Evolutionary conservation across 768 basidiomycete species (phyloP).

Genomic region (Myochromella boudieri): DNA sequence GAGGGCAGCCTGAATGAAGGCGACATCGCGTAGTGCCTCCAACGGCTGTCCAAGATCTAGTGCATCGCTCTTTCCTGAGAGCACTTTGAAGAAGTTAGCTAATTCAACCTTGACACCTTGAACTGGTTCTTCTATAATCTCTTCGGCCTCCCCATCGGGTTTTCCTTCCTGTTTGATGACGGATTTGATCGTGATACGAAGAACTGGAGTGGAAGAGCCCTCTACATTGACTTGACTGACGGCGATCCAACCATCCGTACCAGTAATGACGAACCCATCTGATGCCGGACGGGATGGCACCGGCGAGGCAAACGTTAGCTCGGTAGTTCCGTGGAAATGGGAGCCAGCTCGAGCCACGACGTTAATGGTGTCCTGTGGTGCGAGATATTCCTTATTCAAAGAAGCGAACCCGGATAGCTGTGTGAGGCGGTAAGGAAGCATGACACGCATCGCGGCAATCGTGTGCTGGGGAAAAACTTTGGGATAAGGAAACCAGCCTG

Average conservation of each 20-base stretch:
- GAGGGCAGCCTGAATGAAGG: conserved; percentile 76
- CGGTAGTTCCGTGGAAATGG: conserved; percentile 54
- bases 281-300: conserved; percentile 35
- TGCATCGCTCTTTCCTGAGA: conserved; percentile 49
- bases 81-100: conserved; percentile 56
- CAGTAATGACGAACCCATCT: conserved; percentile 54
- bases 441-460: conserved; percentile 58
- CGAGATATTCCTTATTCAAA: conserved; percentile 68
- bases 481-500: conserved; percentile 2
- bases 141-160: conserved; percentile 32
- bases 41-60: conserved; percentile 54
- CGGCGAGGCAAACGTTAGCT: conserved; percentile 65
- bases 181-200: conserved; percentile 41
- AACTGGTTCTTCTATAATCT: conserved; percentile 46
- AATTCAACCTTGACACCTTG: conserved; percentile 60
- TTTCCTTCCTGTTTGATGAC: conserved; percentile 27
- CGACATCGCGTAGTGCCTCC: conserved; percentile 71
- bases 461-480: conserved; percentile 50
- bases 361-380: conserved; percentile 80
- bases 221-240: conserved; percentile 32
- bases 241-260: conserved; percentile 61
- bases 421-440: conserved; percentile 53
- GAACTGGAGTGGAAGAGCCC: conserved; percentile 19
- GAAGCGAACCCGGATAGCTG: conserved; percentile 65
- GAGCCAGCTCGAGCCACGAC: conserved; percentile 51